Conservation (phyloP, 1,284 basidiomycete species). For the Leccinum variabile region DNA sequence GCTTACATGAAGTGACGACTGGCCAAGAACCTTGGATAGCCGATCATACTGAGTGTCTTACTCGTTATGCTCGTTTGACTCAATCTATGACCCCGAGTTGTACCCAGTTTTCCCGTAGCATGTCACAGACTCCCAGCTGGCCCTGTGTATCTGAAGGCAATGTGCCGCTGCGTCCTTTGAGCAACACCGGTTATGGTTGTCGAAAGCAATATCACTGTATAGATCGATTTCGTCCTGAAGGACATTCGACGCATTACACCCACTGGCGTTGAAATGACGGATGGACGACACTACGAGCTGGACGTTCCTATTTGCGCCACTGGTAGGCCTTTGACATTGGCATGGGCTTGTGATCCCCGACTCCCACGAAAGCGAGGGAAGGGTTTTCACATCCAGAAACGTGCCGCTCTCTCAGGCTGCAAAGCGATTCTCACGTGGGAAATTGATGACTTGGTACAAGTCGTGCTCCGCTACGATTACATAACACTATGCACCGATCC, state of each 20-base stretch:
- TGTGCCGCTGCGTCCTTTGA: conserved; percentile 26
- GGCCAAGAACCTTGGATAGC: too few species aligned
- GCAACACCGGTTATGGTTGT: background rate
- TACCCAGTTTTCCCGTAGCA: conserved; percentile 28
- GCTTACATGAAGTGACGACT: too few species aligned
- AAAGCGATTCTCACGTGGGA: too few species aligned
- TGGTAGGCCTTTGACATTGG: conserved; percentile 29
- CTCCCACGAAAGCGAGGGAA: too few species aligned
- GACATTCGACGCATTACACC: conserved; percentile 52
- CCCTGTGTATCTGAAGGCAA: conserved; percentile 64
- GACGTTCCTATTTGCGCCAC: conserved; percentile 64
- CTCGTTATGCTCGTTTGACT: too few species aligned
- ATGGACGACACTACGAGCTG: conserved; percentile 53
- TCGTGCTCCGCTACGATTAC: too few species aligned
- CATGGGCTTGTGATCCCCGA: background rate
- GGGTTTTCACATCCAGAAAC: too few species aligned
- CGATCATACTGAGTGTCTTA: too few species aligned
- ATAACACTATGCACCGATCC: too few species aligned
- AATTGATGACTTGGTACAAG: too few species aligned
- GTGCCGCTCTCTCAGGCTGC: too few species aligned
- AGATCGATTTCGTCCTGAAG: conserved; percentile 57
- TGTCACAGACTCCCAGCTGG: conserved; percentile 65
- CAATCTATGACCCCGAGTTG: too few species aligned
- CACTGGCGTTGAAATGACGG: conserved; percentile 54
- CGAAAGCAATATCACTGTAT: conserved; percentile 22